Evolutionary conservation across 306 rosid genomes (phyloP), one percentile per base, ranked within the genome.

Genomic region (Rosa rugosa): DNA sequence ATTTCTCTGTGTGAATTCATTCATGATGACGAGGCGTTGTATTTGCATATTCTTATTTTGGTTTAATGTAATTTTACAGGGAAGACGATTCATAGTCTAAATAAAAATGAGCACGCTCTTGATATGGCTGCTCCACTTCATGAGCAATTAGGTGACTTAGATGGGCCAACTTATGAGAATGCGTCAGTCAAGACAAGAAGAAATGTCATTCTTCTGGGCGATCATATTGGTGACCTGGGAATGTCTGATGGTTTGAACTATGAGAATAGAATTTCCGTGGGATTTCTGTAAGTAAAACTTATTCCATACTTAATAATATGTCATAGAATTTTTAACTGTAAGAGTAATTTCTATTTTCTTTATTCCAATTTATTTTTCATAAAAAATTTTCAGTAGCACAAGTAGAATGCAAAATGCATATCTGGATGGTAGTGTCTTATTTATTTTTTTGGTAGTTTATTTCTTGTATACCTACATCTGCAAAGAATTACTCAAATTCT

Each of bases 181-280:
- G 85, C 85, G 41, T 92, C 80, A 0, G 78, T 92, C 72, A 94
- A 90, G 86, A 85, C 76, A 59, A 89, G 98, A 81, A 91, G 93
- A 70, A 95, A 94, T 80, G 97, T 94, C 82, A 84, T 94, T 72
- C 99, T 94, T 81, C 90, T 95, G 47, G 99, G 99, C 60, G 98
- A 95, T 71, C 99, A 92, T 89, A 38, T 81, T 40, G 99, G 99
- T 49, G 98, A 95, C 90, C 81, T 95, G 86, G 84, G 94, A 81
- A 95, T 95, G 97, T 95, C 99, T 12, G 92, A 95, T 69, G 99
- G 97, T 79, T 86, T 91, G 86, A 90, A 88, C 77, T 92, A 92
- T 2, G 92, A 92, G 69, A 91, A 91, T 22, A 88, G 92, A 80
- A 90, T 95, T 71, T 91, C 98, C 11, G 89, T 88, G 73, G 99